These are phyloP conservation scores for Typha latifolia DNA, from an alignment of 176 grass and related monocot species.

Conservation along the genomic window DNA sequence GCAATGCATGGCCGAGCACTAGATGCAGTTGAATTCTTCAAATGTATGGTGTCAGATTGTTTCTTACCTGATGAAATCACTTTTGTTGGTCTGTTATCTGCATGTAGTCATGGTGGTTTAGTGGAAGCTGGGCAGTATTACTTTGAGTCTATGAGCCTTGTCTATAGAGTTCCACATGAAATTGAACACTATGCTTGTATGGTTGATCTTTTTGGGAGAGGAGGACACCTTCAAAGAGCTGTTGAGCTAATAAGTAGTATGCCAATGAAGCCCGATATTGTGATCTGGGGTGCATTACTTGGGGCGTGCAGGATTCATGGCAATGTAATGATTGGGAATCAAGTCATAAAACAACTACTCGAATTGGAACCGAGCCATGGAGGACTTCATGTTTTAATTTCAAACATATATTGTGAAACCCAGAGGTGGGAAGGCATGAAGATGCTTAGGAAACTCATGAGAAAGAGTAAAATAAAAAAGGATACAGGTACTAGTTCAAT, in stretches of 20 bases:
- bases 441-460: conserved; percentile 49
- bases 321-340: conserved; percentile 22
- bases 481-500: conserved; percentile 36
- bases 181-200: conserved; percentile 50
- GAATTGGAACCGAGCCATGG: conserved; percentile 32
- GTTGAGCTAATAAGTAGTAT: conserved; percentile 41
- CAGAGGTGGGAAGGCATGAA: conserved; percentile 29
- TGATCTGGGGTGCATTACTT: conserved; percentile 44
- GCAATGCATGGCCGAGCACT: conserved; percentile 34
- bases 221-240: conserved; percentile 24
- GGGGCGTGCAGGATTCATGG: conserved; percentile 46
- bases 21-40: conserved; percentile 29
- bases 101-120: conserved; percentile 37
- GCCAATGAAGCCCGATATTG: conserved; percentile 49
- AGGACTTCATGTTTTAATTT: conserved; percentile 37
- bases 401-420: conserved; percentile 34
- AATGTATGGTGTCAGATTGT: conserved; percentile 19
- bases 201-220: conserved; percentile 39
- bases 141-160: conserved; percentile 26
- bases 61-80: conserved; percentile 40
- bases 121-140: conserved; percentile 31
- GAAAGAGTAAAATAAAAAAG: conserved; percentile 25
- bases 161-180: conserved; percentile 35
- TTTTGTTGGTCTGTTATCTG: conserved; percentile 41
- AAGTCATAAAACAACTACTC: conserved; percentile 38